Conservation (phyloP, 2,329 filamentous ascomycete genomes). For the Epichloe scottii region DNA sequence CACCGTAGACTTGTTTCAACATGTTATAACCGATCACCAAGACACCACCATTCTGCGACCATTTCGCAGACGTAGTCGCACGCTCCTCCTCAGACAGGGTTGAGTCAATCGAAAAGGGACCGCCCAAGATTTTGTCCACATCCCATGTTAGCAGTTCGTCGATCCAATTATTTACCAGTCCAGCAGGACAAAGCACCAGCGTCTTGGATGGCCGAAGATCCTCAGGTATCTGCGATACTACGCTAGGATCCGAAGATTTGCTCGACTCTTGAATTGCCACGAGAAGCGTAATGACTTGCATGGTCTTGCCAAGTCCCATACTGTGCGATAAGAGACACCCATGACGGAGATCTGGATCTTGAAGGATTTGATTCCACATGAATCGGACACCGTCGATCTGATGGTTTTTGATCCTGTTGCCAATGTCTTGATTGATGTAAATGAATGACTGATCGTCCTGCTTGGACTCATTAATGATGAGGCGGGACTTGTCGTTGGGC, state of each 20-base stretch:
- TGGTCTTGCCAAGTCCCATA: slow-evolving; percentile 87
- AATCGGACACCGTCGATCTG: slow-evolving; percentile 75
- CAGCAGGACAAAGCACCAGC: slow-evolving; percentile 63
- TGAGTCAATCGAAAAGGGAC: slow-evolving; percentile 42
- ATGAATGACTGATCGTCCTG: slow-evolving; percentile 46
- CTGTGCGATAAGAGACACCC: slow-evolving; percentile 78
- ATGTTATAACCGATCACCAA: slow-evolving; percentile 66
- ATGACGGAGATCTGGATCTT: slow-evolving; percentile 43
- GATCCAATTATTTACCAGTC: slow-evolving; percentile 69
- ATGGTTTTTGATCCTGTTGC: slow-evolving; percentile 57
- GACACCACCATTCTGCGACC: slow-evolving; percentile 56
- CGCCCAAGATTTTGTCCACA: slow-evolving; percentile 40
- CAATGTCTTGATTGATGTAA: slow-evolving; percentile 53
- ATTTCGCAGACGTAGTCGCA: slow-evolving; percentile 35
- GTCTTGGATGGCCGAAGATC: slow-evolving; percentile 50
- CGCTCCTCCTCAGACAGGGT: slow-evolving; percentile 25
- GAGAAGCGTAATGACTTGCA: slow-evolving; percentile 81
- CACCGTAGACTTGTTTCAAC: slow-evolving; percentile 34
- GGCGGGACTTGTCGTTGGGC: slow-evolving; percentile 31
- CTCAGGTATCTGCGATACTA: slow-evolving; percentile 55
- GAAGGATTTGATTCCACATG: slow-evolving; percentile 75
- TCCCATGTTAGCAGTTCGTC: slow-evolving; percentile 67
- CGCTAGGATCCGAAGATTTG: slow-evolving; percentile 39
- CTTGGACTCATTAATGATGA: slow-evolving; percentile 58
- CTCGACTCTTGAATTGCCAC: slow-evolving; percentile 58